Base-by-base conservation (phyloP, 139 green algal genomes). In the Chlamydomonas sp. region DNA sequence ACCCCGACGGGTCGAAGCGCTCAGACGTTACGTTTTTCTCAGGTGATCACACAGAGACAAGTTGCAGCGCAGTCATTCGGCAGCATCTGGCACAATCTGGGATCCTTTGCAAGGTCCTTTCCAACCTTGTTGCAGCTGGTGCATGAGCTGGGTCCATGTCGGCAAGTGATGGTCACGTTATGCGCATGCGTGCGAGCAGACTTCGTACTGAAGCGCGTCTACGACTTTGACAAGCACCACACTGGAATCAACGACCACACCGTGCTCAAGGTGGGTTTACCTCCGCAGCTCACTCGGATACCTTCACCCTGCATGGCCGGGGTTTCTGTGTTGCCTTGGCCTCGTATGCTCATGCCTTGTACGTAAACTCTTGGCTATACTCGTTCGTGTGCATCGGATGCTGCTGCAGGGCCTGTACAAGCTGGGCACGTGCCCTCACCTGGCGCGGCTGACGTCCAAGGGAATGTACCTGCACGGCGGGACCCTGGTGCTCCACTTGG, bases 401-500 rank as follows among this genome's bases (percentile, higher is more conserved):
- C 31, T 49, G 31, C 31, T 49, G 31, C 31, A 49, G 31, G 31
- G 31, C 31, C 31, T 49, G 31, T 49, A 49, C 73, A 14, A 12
- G n/a, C 73, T 60, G 20, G n/a, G 5, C n/a, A 5, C 60, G 73
- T 78, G 73, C 73, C n/a, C 73, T 3, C 60, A 60, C n/a, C 73
- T 78, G 20, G 31, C n/a, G 20, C 73, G n/a, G n/a, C 73, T 78
- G 6, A 61, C 4, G 14, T 16, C 69, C 14, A 31, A 31, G 4
- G 73, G 5, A n/a, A 78, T 78, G n/a, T 31, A 31, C 73, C 73
- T 78, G 20, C n/a, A 78, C 73, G 73, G 73, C 73, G 15, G n/a
- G 73, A 61, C 31, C n/a, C 73, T 78, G 31, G 73, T 78, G 73
- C 73, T 78, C 12, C 73, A 78, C 73, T 31, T 78, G 73, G n/a